Conservation (phyloP, 805 yeast species). For the Candida namnaoensis region DNA sequence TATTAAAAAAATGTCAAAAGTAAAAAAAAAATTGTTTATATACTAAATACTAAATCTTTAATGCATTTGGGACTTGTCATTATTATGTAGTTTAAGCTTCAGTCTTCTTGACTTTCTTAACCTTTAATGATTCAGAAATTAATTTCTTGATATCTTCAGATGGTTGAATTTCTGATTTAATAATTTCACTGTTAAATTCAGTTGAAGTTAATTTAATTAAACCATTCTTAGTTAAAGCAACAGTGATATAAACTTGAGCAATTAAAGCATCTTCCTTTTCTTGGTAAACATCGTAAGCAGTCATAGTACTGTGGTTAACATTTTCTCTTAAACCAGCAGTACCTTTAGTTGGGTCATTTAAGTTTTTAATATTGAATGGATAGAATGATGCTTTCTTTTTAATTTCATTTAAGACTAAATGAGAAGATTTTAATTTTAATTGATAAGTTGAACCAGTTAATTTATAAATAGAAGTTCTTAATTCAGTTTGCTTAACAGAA, state of each 20-base stretch:
- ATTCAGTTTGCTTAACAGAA: constrained; percentile 50
- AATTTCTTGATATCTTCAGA: constrained; percentile 37
- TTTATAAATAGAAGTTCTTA: constrained; percentile 63
- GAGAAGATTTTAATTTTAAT: constrained; percentile 65
- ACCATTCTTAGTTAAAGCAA: constrained; percentile 69
- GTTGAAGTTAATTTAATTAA: constrained; percentile 55
- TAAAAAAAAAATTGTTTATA: no score
- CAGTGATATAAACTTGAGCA: constrained; percentile 69
- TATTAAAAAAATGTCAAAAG: no score
- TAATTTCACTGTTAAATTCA: constrained; percentile 34
- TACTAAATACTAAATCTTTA: no score
- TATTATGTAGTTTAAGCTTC: constrained; percentile 9
- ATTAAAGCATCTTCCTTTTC: constrained; percentile 60
- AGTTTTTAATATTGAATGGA: constrained; percentile 61
- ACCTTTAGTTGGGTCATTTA: constrained; percentile 62
- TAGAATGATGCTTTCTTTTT: constrained; percentile 57
- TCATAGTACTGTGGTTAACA: constrained; percentile 53
- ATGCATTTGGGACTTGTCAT: no score
- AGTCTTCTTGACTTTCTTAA: constrained; percentile 32
- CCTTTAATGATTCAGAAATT: constrained; percentile 43
- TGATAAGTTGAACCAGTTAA: constrained; percentile 61
- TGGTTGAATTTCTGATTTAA: constrained; percentile 49
- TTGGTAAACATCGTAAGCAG: constrained; percentile 59
- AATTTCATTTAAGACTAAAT: constrained; percentile 55
- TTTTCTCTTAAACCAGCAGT: constrained; percentile 72